Evolutionary conservation across 2,329 filamentous ascomycete species (phyloP), one percentile per base, ranked within the genome.

Genomic region (Cercospora sesami): DNA sequence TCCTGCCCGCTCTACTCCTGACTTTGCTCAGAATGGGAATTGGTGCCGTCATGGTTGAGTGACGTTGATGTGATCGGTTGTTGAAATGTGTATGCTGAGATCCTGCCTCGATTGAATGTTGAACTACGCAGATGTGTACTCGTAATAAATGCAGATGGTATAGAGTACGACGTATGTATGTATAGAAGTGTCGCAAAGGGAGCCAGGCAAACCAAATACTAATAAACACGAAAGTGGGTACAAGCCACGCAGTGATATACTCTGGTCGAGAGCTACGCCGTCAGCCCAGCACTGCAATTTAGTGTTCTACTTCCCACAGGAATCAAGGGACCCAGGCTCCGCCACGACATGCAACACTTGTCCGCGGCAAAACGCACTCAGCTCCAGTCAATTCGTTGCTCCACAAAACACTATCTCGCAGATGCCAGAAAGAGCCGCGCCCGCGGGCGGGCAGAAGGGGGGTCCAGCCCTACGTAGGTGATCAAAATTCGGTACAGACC

Each of bases 21-120:
- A 9, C 51, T 64, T 55, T 64, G 33, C 62, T 58, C 30, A 64
- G 23, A 33, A 64, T 64, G 12, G 62, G 62, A 16, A 64, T 64
- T 10, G 62, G 62, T 26, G 62, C 51, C 62, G 62, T 64, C 62
- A 64, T 64, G 31, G 42, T 64, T 51, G 48, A n/a, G 23, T 48
- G 55, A 59, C 39, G 31, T 58, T n/a, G 62, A 26, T 26, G 23
- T 14, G 33, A 14, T 18, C 5, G 30, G 9, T 55, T 58, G 10
- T 18, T 58, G 21, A 23, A 64, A 18, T 64, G 28, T 63, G 30
- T 63, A 55, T 55, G 21, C 23, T 28, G 61, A 53, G 42, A 45
- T 36, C 45, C 55, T 59, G 55, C 55, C 28, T 59, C 28, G 23
- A 21, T 59, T 21, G 55, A 33, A 59, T 16, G 16, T 18, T 36